Evolutionary conservation across 1,139 yeast genomes (phyloP).

Genomic region (Suhomyces kunorum): DNA sequence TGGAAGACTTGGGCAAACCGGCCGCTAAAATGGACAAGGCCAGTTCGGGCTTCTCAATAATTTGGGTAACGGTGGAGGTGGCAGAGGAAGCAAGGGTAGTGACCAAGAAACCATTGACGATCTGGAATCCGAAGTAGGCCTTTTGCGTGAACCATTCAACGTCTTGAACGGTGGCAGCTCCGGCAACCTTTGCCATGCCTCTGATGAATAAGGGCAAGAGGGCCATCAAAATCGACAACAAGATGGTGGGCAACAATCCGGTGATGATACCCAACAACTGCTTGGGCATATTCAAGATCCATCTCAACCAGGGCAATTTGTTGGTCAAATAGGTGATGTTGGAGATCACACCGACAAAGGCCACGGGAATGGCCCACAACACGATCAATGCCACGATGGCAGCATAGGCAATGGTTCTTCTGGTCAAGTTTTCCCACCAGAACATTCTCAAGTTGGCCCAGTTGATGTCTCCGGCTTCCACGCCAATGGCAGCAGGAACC

Average conservation of each 20-base stretch:
- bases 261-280: slow-evolving; percentile 77
- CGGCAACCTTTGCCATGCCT: slow-evolving; percentile 64
- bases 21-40: slow-evolving; percentile 72
- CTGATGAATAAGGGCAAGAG: slow-evolving; percentile 73
- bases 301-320: slow-evolving; percentile 67
- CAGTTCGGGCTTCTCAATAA: slow-evolving; percentile 60
- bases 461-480: slow-evolving; percentile 60
- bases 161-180: slow-evolving; percentile 62
- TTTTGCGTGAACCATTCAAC: slow-evolving; percentile 75
- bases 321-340: slow-evolving; percentile 73
- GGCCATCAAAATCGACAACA: slow-evolving; percentile 80
- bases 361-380: slow-evolving; percentile 94
- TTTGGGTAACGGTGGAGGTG: slow-evolving; percentile 67
- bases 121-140: slow-evolving; percentile 70
- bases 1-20: slow-evolving; percentile 85
- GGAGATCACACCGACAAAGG: slow-evolving; percentile 91
- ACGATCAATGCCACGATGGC: slow-evolving; percentile 62
- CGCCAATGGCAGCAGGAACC: slow-evolving; percentile 53
- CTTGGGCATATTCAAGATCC: slow-evolving; percentile 68
- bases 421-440: slow-evolving; percentile 79
- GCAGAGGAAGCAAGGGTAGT: slow-evolving; percentile 74
- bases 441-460: slow-evolving; percentile 74
- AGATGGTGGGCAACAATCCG: slow-evolving; percentile 80
- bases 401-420: slow-evolving; percentile 59
- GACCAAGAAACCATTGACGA: slow-evolving; percentile 69